phyloP scores from a whole-genome alignment of 495 filamentous ascomycete genomes.

The Penicillium canariense region DNA sequence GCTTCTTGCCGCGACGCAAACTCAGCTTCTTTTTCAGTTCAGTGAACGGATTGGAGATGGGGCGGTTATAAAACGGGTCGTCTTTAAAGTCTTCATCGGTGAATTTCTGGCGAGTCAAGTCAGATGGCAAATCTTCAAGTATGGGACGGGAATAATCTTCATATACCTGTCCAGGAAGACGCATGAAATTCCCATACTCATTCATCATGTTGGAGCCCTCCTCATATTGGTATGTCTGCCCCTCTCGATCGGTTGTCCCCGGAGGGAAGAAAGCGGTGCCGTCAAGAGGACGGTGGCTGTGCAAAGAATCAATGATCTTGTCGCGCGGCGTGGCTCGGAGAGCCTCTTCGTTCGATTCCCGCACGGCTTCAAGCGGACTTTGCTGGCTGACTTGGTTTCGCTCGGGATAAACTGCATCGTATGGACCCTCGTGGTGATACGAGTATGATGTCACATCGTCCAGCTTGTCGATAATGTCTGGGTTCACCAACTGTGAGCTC shows the following conservation, averaged over 20 bases:
- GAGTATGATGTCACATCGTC: constrained; percentile 57
- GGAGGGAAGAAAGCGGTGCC: constrained; percentile 76
- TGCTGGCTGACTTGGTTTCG: constrained; percentile 61
- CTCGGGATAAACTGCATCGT: constrained; percentile 75
- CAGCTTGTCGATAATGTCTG: constrained; percentile 79
- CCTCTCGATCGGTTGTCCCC: constrained; percentile 62
- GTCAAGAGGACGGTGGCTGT: constrained; percentile 78
- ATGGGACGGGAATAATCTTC: neutral
- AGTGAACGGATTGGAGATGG: constrained; percentile 33
- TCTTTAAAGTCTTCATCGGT: constrained; percentile 49
- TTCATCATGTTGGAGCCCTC: constrained; percentile 85
- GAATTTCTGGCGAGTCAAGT: constrained; percentile 33
- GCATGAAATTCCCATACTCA: constrained; percentile 51
- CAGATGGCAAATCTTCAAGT: neutral
- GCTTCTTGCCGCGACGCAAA: constrained; percentile 34
- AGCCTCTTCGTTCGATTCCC: constrained; percentile 70
- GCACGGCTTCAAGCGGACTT: constrained; percentile 76
- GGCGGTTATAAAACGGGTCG: constrained; percentile 45
- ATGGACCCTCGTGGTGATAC: constrained; percentile 93
- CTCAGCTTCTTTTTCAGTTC: constrained; percentile 34
- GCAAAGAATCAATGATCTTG: constrained; percentile 70
- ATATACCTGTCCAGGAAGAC: constrained; percentile 36
- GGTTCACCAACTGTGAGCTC: constrained; percentile 60
- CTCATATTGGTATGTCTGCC: constrained; percentile 71
- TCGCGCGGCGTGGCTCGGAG: constrained; percentile 80